Percentiles rank a stretch among this genome's conserved stretches.
Evolutionary conservation across 1,139 yeast genomes (phyloP).

Genomic region (Yamadazyma sp.): DNA sequence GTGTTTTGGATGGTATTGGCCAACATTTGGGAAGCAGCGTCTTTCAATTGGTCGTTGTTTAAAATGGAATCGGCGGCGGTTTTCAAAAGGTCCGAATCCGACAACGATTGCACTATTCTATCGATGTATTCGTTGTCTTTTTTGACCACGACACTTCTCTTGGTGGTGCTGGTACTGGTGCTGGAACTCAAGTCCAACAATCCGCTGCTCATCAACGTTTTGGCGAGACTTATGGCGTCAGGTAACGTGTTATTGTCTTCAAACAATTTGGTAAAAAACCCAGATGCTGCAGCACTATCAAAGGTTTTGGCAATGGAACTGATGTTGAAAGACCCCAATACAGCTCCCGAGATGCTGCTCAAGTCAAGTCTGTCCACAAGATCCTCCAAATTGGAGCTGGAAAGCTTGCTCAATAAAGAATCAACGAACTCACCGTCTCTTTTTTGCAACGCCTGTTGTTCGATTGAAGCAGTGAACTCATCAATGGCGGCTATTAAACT

Average conservation of each 20-base stretch:
- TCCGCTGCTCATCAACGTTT: conserved; percentile 17
- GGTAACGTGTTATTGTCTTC: conserved; percentile 22
- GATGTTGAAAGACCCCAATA: conserved; percentile 10
- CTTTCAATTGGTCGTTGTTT: conserved; percentile 19
- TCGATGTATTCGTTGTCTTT: conserved; percentile 22
- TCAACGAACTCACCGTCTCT: conserved; percentile 11
- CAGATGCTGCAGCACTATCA: conserved; percentile 20
- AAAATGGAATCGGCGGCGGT: conserved; percentile 22
- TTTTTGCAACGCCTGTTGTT: conserved; percentile 8
- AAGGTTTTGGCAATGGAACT: conserved; percentile 19
- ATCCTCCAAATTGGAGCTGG: conserved; percentile 10
- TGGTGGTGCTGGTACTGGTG: no score
- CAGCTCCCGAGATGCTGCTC: conserved; percentile 10
- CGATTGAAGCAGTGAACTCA: conserved; percentile 10
- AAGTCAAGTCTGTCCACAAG: conserved; percentile 13
- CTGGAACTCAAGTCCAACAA: conserved; percentile 14
- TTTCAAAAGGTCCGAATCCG: conserved; percentile 24
- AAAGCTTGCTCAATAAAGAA: conserved; percentile 11
- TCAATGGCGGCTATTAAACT: conserved; percentile 13
- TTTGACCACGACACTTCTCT: conserved; percentile 9
- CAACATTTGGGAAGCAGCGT: conserved; percentile 22
- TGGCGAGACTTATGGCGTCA: conserved; percentile 20
- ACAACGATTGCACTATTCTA: conserved; percentile 22
- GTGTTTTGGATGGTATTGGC: conserved; percentile 20
- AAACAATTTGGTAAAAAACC: conserved; percentile 23